These are phyloP conservation scores for Globisporangium nagaii DNA, from an alignment of 352 stramenopile genomes.

Conservation along the genomic window DNA sequence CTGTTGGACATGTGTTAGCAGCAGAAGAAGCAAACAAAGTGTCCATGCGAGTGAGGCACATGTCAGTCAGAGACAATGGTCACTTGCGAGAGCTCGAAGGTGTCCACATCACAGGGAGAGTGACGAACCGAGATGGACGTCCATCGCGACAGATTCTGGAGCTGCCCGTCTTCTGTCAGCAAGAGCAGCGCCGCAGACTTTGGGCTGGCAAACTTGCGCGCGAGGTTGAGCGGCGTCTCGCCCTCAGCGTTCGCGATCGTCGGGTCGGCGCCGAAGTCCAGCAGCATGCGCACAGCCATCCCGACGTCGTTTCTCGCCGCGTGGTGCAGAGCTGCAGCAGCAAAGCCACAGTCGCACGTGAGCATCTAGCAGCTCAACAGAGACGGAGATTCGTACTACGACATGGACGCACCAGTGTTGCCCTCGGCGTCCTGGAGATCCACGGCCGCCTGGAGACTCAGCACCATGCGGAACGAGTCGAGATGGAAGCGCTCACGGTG, in stretches of 20 bases:
- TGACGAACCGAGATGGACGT: constrained; percentile 33
- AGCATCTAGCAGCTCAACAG: too few species aligned
- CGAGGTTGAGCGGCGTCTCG: constrained; percentile 47
- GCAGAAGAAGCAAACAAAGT: neutral
- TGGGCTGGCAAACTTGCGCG: constrained; percentile 22
- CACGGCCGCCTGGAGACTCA: constrained; percentile 55
- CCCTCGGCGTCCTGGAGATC: constrained; percentile 52
- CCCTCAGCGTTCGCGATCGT: constrained; percentile 35
- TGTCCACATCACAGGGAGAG: neutral
- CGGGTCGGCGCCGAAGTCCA: constrained; percentile 49
- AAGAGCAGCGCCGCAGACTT: constrained; percentile 38
- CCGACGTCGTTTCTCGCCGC: constrained; percentile 55
- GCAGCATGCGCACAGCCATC: constrained; percentile 60
- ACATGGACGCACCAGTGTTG: constrained; percentile 46
- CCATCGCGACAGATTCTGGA: constrained; percentile 33
- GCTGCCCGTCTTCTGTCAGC: constrained; percentile 47
- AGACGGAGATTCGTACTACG: neutral
- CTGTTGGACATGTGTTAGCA: constrained; percentile 8
- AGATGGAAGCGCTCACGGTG: constrained; percentile 70
- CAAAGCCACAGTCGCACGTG: too few species aligned
- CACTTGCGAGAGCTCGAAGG: neutral
- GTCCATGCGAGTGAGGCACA: neutral
- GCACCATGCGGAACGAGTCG: constrained; percentile 77
- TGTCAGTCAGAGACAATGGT: neutral
- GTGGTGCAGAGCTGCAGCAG: constrained; percentile 47